Conservation (phyloP, 176 grass and related monocot species). For the Musa schizocarpa region DNA sequence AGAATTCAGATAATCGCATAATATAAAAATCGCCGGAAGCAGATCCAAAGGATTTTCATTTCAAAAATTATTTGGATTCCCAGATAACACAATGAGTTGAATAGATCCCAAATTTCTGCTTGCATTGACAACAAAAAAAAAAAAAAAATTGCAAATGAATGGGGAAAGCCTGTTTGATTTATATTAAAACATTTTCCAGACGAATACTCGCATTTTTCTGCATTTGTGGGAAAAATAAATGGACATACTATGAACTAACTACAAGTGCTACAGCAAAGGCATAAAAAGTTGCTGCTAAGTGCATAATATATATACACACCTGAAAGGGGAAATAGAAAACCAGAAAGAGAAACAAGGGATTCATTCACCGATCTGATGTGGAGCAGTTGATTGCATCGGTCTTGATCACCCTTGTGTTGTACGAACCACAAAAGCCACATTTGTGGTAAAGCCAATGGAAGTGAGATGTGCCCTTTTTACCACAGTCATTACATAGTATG, state of each 20-base stretch:
- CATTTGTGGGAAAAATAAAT: neutral
- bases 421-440: conserved; percentile 59
- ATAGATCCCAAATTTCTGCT: too few relatives aligned
- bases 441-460: conserved; percentile 96
- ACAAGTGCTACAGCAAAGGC: neutral
- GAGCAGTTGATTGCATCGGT: conserved; percentile 36
- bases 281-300: neutral
- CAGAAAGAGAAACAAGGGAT: conserved; percentile 23
- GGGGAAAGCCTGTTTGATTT: neutral
- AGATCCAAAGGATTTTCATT: too few relatives aligned
- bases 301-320: conserved; percentile 17
- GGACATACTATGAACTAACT: neutral
- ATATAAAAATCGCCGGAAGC: too few relatives aligned
- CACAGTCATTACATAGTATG: conserved; percentile 85
- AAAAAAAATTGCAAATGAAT: neutral
- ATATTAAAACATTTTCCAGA: neutral
- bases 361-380: conserved; percentile 34
- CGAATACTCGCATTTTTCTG: too few relatives aligned
- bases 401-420: conserved; percentile 89
- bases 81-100: too few relatives aligned
- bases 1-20: too few relatives aligned
- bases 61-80: too few relatives aligned
- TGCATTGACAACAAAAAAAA: too few relatives aligned
- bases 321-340: neutral
- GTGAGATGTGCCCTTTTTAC: conserved; percentile 49